Evolutionary conservation across 192 early-diverging fungal species (phyloP).

Genomic region (Lunasporangiospora selenospora): DNA sequence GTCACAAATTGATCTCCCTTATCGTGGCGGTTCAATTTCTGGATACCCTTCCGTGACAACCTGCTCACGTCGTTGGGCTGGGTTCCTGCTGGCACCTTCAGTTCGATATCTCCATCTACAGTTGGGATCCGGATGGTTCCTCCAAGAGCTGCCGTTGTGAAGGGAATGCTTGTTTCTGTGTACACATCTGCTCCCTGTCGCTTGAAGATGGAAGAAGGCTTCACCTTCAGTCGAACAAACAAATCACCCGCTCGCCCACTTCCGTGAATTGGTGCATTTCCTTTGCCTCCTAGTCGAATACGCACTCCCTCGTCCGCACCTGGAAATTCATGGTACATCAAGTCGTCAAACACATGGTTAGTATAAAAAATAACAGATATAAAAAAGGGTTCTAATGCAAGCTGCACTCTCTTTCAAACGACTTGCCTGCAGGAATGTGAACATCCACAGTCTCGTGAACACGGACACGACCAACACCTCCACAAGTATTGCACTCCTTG

Average conservation of each 20-base stretch:
- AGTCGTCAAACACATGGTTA: background rate
- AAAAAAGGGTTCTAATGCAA: background rate
- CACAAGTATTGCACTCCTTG: slow-evolving; percentile 79
- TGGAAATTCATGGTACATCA: slow-evolving; percentile 5
- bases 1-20: slow-evolving; percentile 94
- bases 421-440: slow-evolving; percentile 75
- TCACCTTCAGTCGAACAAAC: slow-evolving; percentile 79
- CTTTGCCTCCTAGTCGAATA: slow-evolving; percentile 79
- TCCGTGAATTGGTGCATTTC: slow-evolving; percentile 80
- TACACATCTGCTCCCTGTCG: slow-evolving; percentile 85
- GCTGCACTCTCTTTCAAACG: too few relatives aligned
- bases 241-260: slow-evolving; percentile 84
- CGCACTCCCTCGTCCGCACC: slow-evolving; percentile 85
- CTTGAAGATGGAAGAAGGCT: slow-evolving; percentile 77
- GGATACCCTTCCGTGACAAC: slow-evolving; percentile 81
- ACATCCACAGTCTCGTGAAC: slow-evolving; percentile 76
- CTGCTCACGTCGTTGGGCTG: slow-evolving; percentile 90
- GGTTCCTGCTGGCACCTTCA: slow-evolving; percentile 83
- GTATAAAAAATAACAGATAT: background rate
- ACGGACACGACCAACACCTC: slow-evolving; percentile 81
- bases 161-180: slow-evolving; percentile 76
- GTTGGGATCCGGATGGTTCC: slow-evolving; percentile 89
- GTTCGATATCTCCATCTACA: slow-evolving; percentile 95
- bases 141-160: slow-evolving; percentile 88
- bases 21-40: slow-evolving; percentile 56